Base-by-base conservation (phyloP, 495 filamentous ascomycete genomes). In the Xylaria curta region DNA sequence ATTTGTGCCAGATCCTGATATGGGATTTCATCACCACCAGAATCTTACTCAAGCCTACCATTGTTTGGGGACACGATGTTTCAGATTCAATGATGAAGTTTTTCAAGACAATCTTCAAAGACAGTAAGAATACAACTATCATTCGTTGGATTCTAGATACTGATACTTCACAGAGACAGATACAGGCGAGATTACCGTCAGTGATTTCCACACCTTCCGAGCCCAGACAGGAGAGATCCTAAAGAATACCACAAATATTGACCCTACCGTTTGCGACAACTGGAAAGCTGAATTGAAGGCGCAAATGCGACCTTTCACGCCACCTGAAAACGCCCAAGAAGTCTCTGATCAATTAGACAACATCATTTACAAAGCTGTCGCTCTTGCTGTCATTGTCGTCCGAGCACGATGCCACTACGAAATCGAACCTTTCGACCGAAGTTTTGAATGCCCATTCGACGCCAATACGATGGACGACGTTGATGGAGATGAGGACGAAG, bases 21-120 rank as follows among this genome's bases (percentile, higher is more conserved):
- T 66, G 63, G 63, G 46, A 47, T 2, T 66, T 66, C n/a, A 66
- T 66, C 42, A 66, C 63, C 3, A 1, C 2, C 26, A 36, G 9
- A n/a, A 51, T 66, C 46, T 40, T 66, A n/a, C n/a, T n/a, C n/a
- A n/a, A n/a, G n/a, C n/a, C n/a, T n/a, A 51, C 63, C 49, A n/a
- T 66, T 3, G 5, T 66, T 31, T 66, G 42, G 63, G 63, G 63
- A 2, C 42, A 3, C 4, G 26, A 66, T 5, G 7, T 51, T 31
- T 51, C 2, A 5, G 17, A 28, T 2, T 51, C 44, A 9, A 26
- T 15, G 21, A 5, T 12, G 44, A 36, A 13, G 8, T 28, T 66
- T 9, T 51, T 47, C 46, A 2, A n/a, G n/a, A n/a, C 3, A 2
- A 9, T 47, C 7, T 2, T 33, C n/a, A 33, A 33, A 33, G 31